phyloP scores from a whole-genome alignment of 2,329 filamentous ascomycete genomes.

The Botryotinia calthae region DNA sequence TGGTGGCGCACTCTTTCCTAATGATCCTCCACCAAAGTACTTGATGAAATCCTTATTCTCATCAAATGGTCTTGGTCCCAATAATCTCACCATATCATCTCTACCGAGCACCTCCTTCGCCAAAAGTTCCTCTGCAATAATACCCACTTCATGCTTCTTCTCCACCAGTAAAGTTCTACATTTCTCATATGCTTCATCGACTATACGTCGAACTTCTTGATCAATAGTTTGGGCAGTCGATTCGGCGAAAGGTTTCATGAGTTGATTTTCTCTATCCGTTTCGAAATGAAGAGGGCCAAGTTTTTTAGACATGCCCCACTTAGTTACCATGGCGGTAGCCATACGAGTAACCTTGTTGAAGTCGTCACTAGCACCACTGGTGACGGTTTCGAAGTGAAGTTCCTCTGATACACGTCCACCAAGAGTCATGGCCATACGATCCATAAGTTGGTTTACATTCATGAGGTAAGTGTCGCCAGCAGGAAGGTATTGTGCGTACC shows the following conservation, averaged over 20 bases:
- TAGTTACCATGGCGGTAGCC: conserved; percentile 98
- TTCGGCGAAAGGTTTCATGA: conserved; percentile 96
- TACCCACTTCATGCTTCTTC: conserved; percentile 83
- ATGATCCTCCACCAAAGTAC: conserved; percentile 70
- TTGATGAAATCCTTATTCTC: conserved; percentile 86
- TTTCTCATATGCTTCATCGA: conserved; percentile 88
- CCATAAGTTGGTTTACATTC: conserved; percentile 94
- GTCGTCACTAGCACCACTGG: conserved; percentile 90
- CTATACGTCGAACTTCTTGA: conserved; percentile 82
- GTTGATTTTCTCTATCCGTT: conserved; percentile 67
- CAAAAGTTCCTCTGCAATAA: conserved; percentile 90
- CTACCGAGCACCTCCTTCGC: conserved; percentile 86
- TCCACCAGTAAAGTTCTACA: conserved; percentile 79
- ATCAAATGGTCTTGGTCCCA: conserved; percentile 80
- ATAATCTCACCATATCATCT: conserved; percentile 86
- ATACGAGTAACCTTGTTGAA: conserved; percentile 98
- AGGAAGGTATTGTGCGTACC: conserved; percentile 97
- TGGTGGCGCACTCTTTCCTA: conserved; percentile 55
- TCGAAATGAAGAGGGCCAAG: conserved; percentile 92
- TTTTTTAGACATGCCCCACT: conserved; percentile 97
- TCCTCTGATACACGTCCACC: conserved; percentile 95
- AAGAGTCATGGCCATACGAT: conserved; percentile 99
- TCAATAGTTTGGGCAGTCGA: conserved; percentile 91
- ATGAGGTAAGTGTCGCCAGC: conserved; percentile 89
- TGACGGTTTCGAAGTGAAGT: conserved; percentile 94